Percentiles rank a stretch among this genome's conserved stretches.
Evolutionary conservation across 164 flowering plant genomes (phyloP).

Genomic region (Magnolia kwangsiensis): DNA sequence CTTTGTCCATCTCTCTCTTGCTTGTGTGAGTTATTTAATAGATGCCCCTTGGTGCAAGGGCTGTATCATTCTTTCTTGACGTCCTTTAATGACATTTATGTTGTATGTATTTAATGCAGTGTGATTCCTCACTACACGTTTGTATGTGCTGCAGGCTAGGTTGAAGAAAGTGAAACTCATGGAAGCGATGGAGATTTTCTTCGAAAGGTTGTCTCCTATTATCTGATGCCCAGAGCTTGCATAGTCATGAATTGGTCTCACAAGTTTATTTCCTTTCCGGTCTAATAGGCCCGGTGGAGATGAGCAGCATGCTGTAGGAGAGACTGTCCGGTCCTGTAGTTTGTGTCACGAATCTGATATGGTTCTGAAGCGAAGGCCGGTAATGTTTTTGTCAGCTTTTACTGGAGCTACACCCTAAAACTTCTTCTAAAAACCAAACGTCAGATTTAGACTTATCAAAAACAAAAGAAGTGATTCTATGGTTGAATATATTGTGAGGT

Average conservation of each 20-base stretch:
- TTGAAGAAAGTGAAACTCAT: constrained; percentile 67
- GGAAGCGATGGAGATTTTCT: constrained; percentile 89
- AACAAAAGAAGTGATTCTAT: neutral
- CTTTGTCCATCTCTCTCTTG: neutral
- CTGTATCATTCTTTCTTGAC: no score
- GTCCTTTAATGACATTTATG: neutral
- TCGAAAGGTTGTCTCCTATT: constrained; percentile 57
- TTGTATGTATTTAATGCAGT: neutral
- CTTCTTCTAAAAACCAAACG: neutral
- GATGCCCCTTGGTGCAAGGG: no score
- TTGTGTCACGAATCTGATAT: constrained; percentile 70
- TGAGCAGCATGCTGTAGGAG: constrained; percentile 51
- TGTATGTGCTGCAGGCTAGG: constrained; percentile 59
- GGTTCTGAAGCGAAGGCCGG: constrained; percentile 75
- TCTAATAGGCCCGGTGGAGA: constrained; percentile 54
- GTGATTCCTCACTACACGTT: neutral
- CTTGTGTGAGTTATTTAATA: no score
- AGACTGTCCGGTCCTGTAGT: constrained; percentile 60
- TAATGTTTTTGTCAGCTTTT: constrained; percentile 22
- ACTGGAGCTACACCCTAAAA: neutral
- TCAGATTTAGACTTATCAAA: neutral
- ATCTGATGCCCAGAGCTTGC: neutral
- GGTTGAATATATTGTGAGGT: no score
- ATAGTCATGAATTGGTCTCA: neutral
- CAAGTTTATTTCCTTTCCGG: constrained; percentile 25